Percentiles rank a stretch among this genome's conserved stretches.
These are phyloP conservation scores for Pseudogymnoascus sp. DNA, from an alignment of 2,329 filamentous ascomycete genomes.

Conservation along the genomic window DNA sequence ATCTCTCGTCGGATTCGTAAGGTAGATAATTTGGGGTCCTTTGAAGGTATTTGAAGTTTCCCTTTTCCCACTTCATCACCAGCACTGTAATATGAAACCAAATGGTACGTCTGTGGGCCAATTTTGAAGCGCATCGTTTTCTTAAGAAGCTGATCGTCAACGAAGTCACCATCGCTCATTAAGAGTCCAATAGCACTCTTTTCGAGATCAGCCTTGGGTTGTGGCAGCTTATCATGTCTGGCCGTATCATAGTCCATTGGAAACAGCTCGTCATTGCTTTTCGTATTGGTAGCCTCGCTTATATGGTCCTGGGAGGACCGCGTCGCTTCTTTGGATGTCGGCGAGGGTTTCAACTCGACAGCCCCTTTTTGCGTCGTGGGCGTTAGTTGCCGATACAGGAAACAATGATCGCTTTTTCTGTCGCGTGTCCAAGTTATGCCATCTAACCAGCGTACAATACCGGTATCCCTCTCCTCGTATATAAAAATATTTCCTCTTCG, in stretches of 20 bases:
- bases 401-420: conserved; percentile 43
- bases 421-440: conserved; percentile 73
- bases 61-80: conserved; percentile 63
- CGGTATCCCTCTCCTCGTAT: conserved; percentile 84
- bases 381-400: neutral
- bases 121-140: conserved; percentile 83
- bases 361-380: neutral
- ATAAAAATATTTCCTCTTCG: conserved; percentile 82
- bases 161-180: conserved; percentile 86
- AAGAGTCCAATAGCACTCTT: conserved; percentile 65
- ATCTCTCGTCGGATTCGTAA: conserved; percentile 53
- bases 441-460: conserved; percentile 92
- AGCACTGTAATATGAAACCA: conserved; percentile 84
- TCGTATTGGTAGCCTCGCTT: neutral
- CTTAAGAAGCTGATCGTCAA: conserved; percentile 75
- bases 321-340: neutral
- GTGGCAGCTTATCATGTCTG: neutral
- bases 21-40: conserved; percentile 44
- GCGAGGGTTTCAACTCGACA: neutral
- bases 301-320: neutral
- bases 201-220: conserved; percentile 15
- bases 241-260: neutral
- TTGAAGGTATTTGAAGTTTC: conserved; percentile 52
- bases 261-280: neutral
- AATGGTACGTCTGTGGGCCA: conserved; percentile 69